These are phyloP conservation scores for Arthroderma sp. DNA, from an alignment of 2,329 filamentous ascomycete species.

Conservation along the genomic window DNA sequence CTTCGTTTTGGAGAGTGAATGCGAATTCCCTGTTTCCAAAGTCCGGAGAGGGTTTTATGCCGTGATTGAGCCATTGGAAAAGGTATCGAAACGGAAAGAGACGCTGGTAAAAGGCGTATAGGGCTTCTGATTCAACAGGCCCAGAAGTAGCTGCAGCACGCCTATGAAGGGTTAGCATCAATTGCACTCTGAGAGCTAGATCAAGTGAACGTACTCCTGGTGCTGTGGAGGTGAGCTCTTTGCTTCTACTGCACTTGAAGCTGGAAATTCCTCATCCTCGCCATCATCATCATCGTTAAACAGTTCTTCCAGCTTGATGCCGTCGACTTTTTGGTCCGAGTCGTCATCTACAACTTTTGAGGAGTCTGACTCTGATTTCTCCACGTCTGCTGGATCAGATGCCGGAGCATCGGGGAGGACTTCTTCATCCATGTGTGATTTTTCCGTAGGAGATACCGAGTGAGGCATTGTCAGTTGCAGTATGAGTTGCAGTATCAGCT, in stretches of 20 bases:
- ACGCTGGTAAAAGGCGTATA: slow-evolving; percentile 89
- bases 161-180: slow-evolving; percentile 10
- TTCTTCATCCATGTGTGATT: slow-evolving; percentile 6
- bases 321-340: not conserved
- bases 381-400: slow-evolving; percentile 1
- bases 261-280: slow-evolving; percentile 40
- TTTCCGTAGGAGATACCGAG: not conserved
- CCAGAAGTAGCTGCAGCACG: slow-evolving; percentile 25
- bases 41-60: slow-evolving; percentile 68
- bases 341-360: not conserved
- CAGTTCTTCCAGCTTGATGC: slow-evolving; percentile 43
- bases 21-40: slow-evolving; percentile 93
- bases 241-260: slow-evolving; percentile 34
- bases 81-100: slow-evolving; percentile 89
- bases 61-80: slow-evolving; percentile 97
- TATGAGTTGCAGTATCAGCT: no score
- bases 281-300: slow-evolving; percentile 48
- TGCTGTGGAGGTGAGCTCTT: not conserved
- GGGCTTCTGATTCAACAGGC: slow-evolving; percentile 63
- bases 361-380: not conserved
- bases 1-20: slow-evolving; percentile 84
- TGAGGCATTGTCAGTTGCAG: not conserved
- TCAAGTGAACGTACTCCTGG: slow-evolving; percentile 1
- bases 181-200: not conserved
- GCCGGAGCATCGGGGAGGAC: slow-evolving; percentile 6